phyloP scores from a whole-genome alignment of 169 alveolate genomes.

The Plasmodium cynomolgi region DNA sequence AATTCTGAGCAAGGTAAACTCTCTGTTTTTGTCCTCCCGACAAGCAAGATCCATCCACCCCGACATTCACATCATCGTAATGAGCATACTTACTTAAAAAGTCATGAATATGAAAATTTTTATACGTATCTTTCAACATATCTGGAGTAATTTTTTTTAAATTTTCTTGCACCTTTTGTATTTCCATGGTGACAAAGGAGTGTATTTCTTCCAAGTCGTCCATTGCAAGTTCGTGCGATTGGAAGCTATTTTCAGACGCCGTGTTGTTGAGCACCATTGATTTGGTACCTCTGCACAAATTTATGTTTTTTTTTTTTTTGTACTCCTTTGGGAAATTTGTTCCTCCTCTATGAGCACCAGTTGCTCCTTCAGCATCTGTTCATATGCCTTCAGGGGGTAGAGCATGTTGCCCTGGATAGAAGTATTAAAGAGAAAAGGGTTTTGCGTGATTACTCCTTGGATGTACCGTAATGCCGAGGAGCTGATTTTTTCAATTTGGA shows the following conservation, averaged over 20 bases:
- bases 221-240: not conserved
- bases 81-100: constrained; percentile 89
- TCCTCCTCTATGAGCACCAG: constrained; percentile 9
- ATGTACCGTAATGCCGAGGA: constrained; percentile 43
- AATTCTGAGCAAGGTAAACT: constrained; percentile 78
- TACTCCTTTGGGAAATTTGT: not conserved
- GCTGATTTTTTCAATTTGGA: constrained; percentile 22
- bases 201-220: constrained; percentile 20
- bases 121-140: constrained; percentile 90
- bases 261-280: not conserved
- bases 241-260: not conserved
- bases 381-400: constrained; percentile 63
- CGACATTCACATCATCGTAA: constrained; percentile 88
- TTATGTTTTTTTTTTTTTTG: not conserved
- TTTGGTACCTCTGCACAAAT: not conserved
- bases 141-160: constrained; percentile 88
- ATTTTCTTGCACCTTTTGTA: constrained; percentile 89
- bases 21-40: constrained; percentile 88
- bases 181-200: constrained; percentile 1
- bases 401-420: constrained; percentile 14
- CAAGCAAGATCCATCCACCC: constrained; percentile 91
- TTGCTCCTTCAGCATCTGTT: constrained; percentile 46
- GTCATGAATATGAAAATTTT: constrained; percentile 87
- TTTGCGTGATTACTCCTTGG: constrained; percentile 53
- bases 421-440: constrained; percentile 41